These are phyloP conservation scores for Puccinia triticina DNA, from an alignment of 1,284 basidiomycete genomes.

Conservation along the genomic window DNA sequence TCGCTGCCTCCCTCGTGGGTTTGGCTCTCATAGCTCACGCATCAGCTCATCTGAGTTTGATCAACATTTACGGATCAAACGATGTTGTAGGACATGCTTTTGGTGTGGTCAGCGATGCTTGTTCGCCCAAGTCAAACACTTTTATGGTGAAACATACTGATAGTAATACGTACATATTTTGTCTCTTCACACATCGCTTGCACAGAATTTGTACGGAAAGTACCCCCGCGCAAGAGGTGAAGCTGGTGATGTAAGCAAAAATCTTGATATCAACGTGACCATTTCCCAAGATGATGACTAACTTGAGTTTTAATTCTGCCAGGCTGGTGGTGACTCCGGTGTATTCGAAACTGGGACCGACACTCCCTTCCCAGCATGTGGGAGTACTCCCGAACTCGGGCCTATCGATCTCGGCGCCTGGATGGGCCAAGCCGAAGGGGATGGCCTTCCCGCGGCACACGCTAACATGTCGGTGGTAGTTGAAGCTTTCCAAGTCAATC, in stretches of 20 bases:
- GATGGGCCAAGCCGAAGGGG: conserved; percentile 46
- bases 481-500: conserved; percentile 44
- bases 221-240: conserved; percentile 20
- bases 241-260: conserved; percentile 30
- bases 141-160: not conserved
- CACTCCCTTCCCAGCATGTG: conserved; percentile 31
- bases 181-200: not conserved
- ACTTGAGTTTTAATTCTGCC: not conserved
- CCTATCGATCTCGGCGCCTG: conserved; percentile 25
- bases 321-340: conserved; percentile 48
- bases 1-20: not conserved
- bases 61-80: conserved; percentile 43
- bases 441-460: conserved; percentile 36
- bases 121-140: not conserved
- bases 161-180: no score
- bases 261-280: not conserved
- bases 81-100: conserved; percentile 41
- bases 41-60: conserved; percentile 32
- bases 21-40: not conserved
- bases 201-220: conserved; percentile 40
- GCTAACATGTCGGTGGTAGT: conserved; percentile 43
- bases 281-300: not conserved
- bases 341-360: conserved; percentile 47
- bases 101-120: conserved; percentile 30
- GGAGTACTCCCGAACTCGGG: conserved; percentile 39